Conservation (phyloP, 2,329 filamentous ascomycete species). For the Torrubiella hemipterigena region DNA sequence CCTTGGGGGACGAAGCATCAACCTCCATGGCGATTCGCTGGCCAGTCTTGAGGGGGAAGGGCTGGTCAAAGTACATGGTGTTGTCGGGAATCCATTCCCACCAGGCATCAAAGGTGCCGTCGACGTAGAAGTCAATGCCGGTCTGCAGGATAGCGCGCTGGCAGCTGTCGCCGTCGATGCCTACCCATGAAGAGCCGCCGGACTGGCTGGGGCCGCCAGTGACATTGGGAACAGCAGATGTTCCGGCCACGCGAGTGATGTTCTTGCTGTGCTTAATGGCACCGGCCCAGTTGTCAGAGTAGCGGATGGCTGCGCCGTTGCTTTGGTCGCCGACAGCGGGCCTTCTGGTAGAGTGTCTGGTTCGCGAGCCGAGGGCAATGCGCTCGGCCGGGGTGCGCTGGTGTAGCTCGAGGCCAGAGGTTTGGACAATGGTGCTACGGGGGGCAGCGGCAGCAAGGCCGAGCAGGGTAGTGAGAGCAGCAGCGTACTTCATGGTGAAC, state of each 20-base stretch:
- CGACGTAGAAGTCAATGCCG: conserved; percentile 22
- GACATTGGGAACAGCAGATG: conserved; percentile 8
- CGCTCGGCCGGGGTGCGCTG: neutral
- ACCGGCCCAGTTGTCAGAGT: conserved; percentile 9
- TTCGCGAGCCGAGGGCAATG: neutral
- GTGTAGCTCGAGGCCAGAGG: too few relatives aligned
- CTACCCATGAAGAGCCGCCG: conserved; percentile 27
- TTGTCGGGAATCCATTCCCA: conserved; percentile 27
- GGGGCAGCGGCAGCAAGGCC: conserved; percentile 5
- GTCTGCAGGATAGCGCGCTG: conserved; percentile 19
- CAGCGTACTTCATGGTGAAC: conserved; percentile 4
- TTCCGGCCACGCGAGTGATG: conserved; percentile 8
- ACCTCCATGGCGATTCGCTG: conserved; percentile 4
- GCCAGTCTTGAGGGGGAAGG: conserved; percentile 7
- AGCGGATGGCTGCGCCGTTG: too few relatives aligned
- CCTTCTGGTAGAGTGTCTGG: neutral
- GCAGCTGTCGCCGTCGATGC: conserved; percentile 26
- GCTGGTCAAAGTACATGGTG: conserved; percentile 19
- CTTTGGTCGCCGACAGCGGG: neutral
- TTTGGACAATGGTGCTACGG: too few relatives aligned
- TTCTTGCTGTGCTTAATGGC: conserved; percentile 8
- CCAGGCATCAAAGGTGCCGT: conserved; percentile 21
- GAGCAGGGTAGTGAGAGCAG: conserved; percentile 6
- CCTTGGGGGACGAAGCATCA: neutral
- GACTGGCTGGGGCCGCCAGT: conserved; percentile 3